phyloP scores from a whole-genome alignment of 1,284 basidiomycete genomes.

The Flammula alnicola region DNA sequence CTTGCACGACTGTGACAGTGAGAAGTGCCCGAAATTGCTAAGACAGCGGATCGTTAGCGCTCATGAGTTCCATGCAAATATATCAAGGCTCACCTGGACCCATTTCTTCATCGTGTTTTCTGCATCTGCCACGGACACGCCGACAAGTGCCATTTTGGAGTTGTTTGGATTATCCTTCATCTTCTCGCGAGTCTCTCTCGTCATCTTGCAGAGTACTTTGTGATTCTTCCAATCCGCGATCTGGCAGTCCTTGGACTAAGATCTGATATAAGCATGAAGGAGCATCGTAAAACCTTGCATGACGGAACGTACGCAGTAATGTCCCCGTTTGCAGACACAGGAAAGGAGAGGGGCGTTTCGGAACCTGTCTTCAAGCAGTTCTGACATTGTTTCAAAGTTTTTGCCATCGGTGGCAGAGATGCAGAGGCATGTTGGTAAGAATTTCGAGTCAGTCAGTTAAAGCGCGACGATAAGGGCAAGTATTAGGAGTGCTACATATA shows the following conservation, averaged over 20 bases:
- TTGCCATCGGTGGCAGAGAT: neutral
- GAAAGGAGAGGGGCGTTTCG: neutral
- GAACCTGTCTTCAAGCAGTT: neutral
- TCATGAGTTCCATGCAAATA: no score
- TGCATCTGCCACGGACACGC: slow-evolving; percentile 3
- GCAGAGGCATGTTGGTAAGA: neutral
- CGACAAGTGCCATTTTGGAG: neutral
- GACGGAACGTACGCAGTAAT: slow-evolving; percentile 1
- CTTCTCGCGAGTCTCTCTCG: slow-evolving; percentile 1
- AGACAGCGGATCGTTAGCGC: neutral
- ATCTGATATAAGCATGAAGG: no score
- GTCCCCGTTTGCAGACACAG: neutral
- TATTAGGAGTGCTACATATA: no score
- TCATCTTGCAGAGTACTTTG: slow-evolving; percentile 2
- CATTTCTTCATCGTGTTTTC: slow-evolving; percentile 11
- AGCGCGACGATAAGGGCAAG: no score
- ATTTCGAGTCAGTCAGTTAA: neutral
- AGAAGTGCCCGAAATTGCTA: neutral
- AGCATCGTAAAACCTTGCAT: no score
- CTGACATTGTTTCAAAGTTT: slow-evolving; percentile 2
- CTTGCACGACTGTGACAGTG: neutral
- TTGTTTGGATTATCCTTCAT: slow-evolving; percentile 2
- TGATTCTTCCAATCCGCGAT: neutral
- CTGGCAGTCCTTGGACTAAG: neutral
- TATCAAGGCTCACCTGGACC: slow-evolving; percentile 7